Percentiles rank a stretch among this genome's conserved stretches.
Evolutionary conservation across 2,329 filamentous ascomycete genomes (phyloP).

Genomic region (Curvularia spicifera): DNA sequence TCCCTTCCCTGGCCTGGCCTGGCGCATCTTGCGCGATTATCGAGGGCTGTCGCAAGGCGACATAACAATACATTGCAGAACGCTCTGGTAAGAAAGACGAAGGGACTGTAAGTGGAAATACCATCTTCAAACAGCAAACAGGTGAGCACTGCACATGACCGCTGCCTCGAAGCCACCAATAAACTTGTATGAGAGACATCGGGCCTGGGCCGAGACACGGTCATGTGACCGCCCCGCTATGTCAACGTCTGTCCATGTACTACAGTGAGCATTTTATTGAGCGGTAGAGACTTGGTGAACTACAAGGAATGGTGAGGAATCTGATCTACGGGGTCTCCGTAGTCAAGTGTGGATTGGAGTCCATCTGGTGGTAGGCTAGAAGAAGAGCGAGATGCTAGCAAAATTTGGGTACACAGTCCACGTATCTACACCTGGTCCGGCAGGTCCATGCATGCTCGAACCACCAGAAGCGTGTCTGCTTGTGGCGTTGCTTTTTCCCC

Average conservation of each 20-base stretch:
- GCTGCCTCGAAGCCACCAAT: constrained; percentile 11
- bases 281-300: background rate
- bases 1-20: too few relatives aligned
- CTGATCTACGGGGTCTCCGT: background rate
- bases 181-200: background rate
- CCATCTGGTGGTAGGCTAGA: background rate
- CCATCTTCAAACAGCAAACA: constrained; percentile 4
- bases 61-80: constrained; percentile 1
- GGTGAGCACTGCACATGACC: constrained; percentile 16
- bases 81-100: background rate
- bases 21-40: constrained; percentile 17
- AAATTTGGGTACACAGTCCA: too few relatives aligned
- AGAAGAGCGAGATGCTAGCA: background rate
- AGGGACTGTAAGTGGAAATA: background rate
- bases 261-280: too few relatives aligned
- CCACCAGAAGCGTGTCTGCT: background rate
- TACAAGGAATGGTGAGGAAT: too few relatives aligned
- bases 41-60: constrained; percentile 1
- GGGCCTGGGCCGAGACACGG: background rate
- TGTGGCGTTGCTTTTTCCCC: constrained; percentile 1
- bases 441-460: background rate
- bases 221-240: background rate
- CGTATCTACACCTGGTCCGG: background rate
- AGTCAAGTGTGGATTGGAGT: background rate
- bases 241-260: background rate